Conservation (phyloP, 768 basidiomycete genomes). For the Mycena haematopus region DNA sequence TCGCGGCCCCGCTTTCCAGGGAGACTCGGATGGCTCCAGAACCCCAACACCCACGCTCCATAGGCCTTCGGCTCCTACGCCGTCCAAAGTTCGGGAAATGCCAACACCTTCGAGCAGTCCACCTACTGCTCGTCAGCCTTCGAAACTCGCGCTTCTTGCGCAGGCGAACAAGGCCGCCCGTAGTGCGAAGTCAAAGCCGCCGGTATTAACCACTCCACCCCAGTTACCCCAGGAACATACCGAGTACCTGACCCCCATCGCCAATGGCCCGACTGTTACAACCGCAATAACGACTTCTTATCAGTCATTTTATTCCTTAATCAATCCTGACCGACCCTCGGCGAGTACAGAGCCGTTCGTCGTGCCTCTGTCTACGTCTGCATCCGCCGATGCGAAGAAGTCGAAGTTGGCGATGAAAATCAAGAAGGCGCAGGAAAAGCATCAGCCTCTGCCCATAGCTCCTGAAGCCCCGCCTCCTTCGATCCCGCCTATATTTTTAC, state of each 20-base stretch:
- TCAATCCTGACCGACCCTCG: slow-evolving; percentile 51
- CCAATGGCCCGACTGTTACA: slow-evolving; percentile 83
- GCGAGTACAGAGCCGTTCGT: slow-evolving; percentile 50
- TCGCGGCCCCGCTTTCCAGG: slow-evolving; percentile 28
- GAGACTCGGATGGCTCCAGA: slow-evolving; percentile 30
- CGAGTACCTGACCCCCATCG: slow-evolving; percentile 77
- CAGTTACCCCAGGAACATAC: slow-evolving; percentile 59
- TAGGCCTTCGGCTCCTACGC: slow-evolving; percentile 33
- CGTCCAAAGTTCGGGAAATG: slow-evolving; percentile 31
- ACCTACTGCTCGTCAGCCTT: slow-evolving; percentile 50
- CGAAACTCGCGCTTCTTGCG: slow-evolving; percentile 78
- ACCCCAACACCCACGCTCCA: slow-evolving; percentile 35
- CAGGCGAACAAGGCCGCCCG: slow-evolving; percentile 64
- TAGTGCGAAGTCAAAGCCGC: slow-evolving; percentile 45
- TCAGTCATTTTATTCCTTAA: slow-evolving; percentile 71
- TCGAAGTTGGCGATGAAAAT: slow-evolving; percentile 84
- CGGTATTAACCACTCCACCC: slow-evolving; percentile 34
- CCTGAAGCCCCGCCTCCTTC: slow-evolving; percentile 49
- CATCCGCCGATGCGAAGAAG: slow-evolving; percentile 47
- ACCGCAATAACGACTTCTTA: slow-evolving; percentile 86
- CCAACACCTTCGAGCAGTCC: slow-evolving; percentile 32
- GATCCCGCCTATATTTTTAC: slow-evolving; percentile 63
- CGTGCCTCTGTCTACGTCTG: slow-evolving; percentile 44
- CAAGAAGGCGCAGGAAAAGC: slow-evolving; percentile 60
- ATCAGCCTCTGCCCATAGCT: slow-evolving; percentile 37